Conservation (phyloP, 106 monocot species). For the Hemerocallis citrina region DNA sequence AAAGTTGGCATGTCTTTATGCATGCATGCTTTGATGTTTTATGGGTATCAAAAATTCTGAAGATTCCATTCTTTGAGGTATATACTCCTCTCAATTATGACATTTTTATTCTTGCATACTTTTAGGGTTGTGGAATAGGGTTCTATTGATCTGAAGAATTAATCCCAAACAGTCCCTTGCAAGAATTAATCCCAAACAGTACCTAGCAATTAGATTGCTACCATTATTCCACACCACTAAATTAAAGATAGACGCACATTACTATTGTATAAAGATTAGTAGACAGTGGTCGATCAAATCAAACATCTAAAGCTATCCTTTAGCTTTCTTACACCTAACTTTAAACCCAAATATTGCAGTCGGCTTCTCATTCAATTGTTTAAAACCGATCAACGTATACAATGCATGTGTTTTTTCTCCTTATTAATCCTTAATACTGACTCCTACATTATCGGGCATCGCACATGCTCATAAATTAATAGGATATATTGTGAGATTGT, state of each 20-base stretch:
- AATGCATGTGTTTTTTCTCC: too few species aligned
- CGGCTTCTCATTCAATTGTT: too few species aligned
- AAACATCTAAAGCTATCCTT: too few species aligned
- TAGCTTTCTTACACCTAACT: too few species aligned
- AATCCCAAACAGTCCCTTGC: constrained; percentile 5
- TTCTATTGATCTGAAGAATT: background rate
- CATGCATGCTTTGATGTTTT: background rate
- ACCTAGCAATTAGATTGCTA: too few species aligned
- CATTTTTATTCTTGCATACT: background rate
- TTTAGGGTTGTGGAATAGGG: constrained; percentile 4
- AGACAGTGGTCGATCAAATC: too few species aligned
- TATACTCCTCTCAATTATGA: background rate
- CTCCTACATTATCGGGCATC: too few species aligned
- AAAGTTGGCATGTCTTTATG: background rate
- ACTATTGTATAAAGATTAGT: too few species aligned
- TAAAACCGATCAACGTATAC: too few species aligned
- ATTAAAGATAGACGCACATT: background rate
- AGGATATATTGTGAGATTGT: too few species aligned
- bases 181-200: background rate
- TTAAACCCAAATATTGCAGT: background rate
- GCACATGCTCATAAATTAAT: too few species aligned
- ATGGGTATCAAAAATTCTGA: background rate
- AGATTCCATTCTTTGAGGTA: background rate
- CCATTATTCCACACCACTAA: background rate
- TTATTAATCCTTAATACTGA: too few species aligned